Evolutionary conservation across 257 asterid genomes (phyloP), one percentile per base, ranked within the genome.

Genomic region (Solanum microdontum): DNA sequence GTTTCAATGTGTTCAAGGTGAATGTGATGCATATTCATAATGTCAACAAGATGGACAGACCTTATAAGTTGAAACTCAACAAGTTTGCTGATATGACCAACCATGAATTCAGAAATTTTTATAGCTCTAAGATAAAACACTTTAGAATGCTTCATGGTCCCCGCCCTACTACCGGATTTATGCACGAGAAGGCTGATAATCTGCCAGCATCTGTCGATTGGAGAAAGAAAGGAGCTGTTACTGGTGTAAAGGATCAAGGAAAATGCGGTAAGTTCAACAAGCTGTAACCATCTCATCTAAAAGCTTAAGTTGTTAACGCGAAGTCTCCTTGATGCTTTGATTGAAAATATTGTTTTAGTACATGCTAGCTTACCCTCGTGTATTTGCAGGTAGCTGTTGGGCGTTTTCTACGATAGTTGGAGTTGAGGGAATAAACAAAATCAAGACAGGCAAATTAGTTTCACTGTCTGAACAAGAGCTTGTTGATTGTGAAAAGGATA

Each of bases 331-430:
- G 43, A 34, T 74, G 15, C 13, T 73, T 73, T 73, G 51, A 74
- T 21, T 34, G 48, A 34, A 34, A 10, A 26, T 26, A 7, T 43
- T 79, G 84, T 15, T 79, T 39, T 11, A 24, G 62, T 24, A 7
- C n/a, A 40, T 43, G 66, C 68, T 80, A 28, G 32, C 60, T 26
- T 17, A 48, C 48, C 40, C 68, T 80, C 6, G 74, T 82, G n/a
- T 26, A 80, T 77, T 87, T 33, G 28, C 88, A 95, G 99, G 98
- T 37, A 94, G 99, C 77, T 95, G 98, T 68, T 96, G 98, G 98
- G 98, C 99, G 2, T 96, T 96, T 90, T 96, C 98, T 19, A 91
- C 98, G 26, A 95, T 95, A 32, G 98, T 94, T 86, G 99, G 98
- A 87, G 95, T 94, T 23, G 99, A 95, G 84, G 99, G 99, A 87